These are phyloP conservation scores for Eucalyptus sideroxylon DNA, from an alignment of 345 rosid genomes.

Conservation along the genomic window DNA sequence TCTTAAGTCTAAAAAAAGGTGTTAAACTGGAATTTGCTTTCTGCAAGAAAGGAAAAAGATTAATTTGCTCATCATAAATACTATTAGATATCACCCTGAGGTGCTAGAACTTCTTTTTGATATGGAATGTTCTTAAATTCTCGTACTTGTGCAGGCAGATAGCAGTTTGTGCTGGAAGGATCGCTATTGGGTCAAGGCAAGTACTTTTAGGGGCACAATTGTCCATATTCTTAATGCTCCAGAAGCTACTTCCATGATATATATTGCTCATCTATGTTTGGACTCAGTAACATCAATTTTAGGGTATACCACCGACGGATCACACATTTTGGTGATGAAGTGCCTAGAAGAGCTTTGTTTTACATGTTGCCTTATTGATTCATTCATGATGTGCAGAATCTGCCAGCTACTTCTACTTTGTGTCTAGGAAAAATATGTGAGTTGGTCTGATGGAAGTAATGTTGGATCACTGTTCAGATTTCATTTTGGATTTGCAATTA, in stretches of 20 bases:
- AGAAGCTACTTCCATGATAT: neutral
- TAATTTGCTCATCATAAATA: neutral
- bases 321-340: neutral
- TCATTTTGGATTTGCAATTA: neutral
- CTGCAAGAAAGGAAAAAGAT: neutral
- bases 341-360: neutral
- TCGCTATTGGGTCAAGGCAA: slow-evolving; percentile 97
- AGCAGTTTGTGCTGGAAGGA: slow-evolving; percentile 53
- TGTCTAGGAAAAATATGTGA: neutral
- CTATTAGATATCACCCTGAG: neutral
- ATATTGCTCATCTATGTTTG: neutral
- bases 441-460: neutral
- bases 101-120: neutral
- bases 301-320: neutral
- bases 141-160: slow-evolving; percentile 42
- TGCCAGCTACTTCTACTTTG: neutral
- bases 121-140: neutral
- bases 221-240: neutral
- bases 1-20: neutral
- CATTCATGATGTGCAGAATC: neutral
- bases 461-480: neutral
- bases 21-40: neutral
- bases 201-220: slow-evolving; percentile 1
- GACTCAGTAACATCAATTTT: neutral
- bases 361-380: neutral